Base-by-base conservation (phyloP, 2,329 filamentous ascomycete species). In the Neurospora sp. region DNA sequence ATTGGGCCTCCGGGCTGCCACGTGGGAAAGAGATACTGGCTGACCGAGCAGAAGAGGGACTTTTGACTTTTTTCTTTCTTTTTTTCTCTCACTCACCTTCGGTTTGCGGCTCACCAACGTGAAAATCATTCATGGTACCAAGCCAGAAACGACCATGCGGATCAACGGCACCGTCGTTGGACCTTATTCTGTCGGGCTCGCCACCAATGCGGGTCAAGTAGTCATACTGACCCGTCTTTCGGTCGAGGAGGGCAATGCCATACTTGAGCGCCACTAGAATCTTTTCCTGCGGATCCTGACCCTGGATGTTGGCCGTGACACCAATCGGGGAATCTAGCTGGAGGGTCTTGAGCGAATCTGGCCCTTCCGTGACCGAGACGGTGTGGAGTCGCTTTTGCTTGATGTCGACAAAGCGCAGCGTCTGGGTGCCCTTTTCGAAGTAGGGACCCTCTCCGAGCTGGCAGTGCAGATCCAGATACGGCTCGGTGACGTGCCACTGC, bases 131-230 rank as follows among this genome's bases (percentile, higher is more conserved):
- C 92, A 97, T 97, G 72, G 87, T 87, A 8, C 93, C 92, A 6
- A 93, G 84, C 91, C 92, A 97, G 81, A 95, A 96, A 40, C 92
- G 84, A 39, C 94, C 93, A 72, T 89, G 85, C 36, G 88, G 89
- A 77, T 97, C 93, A 68, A 92, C 88, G 5, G 89, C 91, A 66
- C 93, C 93, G 77, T 97, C 94, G 77, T 97, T 97, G 79, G 91
- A 85, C 70, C 88, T 82, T 78, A 92, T 83, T 28, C 88, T 81
- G 78, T 85, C 81, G 68, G 70, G 72, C 40, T 75, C 73, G 39
- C 76, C 74, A 23, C 52, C 52, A 75, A 87, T 88, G 71, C 79
- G 82, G 72, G 81, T 78, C 70, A 89, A 73, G 72, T 89, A 84
- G 74, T 87, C 82, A 75, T 87, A 87, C 67, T 78, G 74, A 67